phyloP scores from a whole-genome alignment of 495 filamentous ascomycete genomes.

The Neurospora terricola region DNA sequence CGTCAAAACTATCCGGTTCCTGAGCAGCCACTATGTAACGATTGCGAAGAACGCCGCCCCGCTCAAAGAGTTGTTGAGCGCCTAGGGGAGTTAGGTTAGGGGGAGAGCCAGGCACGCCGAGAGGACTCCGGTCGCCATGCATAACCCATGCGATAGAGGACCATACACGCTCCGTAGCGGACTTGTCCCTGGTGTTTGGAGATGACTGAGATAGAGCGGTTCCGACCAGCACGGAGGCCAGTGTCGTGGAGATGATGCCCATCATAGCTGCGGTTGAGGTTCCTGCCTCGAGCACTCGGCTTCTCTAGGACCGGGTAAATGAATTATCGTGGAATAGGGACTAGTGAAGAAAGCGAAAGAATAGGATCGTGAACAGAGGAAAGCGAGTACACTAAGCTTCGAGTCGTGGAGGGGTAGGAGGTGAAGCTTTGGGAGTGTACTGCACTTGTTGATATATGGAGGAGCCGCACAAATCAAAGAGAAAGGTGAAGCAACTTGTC shows the following conservation, averaged over 20 bases:
- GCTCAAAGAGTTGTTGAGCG: conserved; percentile 28
- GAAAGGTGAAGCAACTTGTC: neutral
- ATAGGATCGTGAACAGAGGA: neutral
- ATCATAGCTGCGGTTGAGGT: conserved; percentile 10
- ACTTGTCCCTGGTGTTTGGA: neutral
- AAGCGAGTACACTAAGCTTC: neutral
- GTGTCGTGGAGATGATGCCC: conserved; percentile 1
- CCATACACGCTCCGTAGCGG: conserved; percentile 30
- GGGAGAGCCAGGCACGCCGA: neutral
- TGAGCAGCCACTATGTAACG: conserved; percentile 18
- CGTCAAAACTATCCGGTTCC: conserved; percentile 7
- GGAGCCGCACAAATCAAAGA: neutral
- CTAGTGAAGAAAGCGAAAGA: neutral
- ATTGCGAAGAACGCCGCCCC: conserved; percentile 24
- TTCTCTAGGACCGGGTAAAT: neutral
- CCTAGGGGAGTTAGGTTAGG: conserved; percentile 30
- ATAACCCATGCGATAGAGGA: conserved; percentile 31
- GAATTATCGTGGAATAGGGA: neutral
- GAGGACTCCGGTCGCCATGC: conserved; percentile 33
- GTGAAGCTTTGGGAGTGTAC: neutral
- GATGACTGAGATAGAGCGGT: conserved; percentile 13
- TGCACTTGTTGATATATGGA: neutral
- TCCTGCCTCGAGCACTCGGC: neutral
- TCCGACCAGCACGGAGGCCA: conserved; percentile 7
- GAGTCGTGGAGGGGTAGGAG: neutral